Base-by-base conservation (phyloP, 1,284 basidiomycete species). In the Cerrena zonata region DNA sequence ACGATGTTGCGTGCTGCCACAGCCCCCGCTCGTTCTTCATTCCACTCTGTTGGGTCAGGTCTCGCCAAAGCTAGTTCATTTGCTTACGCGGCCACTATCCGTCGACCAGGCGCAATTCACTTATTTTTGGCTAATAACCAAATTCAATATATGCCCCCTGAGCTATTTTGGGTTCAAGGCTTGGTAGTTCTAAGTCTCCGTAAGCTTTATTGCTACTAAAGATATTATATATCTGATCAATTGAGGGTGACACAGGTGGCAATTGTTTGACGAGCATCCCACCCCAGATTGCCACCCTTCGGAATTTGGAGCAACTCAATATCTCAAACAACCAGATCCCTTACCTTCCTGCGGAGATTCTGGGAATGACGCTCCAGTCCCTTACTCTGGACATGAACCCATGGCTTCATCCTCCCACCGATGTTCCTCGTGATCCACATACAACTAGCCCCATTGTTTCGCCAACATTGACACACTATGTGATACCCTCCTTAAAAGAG, bases 301-400 rank as follows among this genome's bases (percentile, higher is more conserved):
- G 60, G 2, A 76, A 77, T 44, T 72, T 90, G 2, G 69, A 71
- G 36, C 76, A 80, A 40, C 71, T 89, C 11, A 85, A 86, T 53
- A 59, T 90, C 2, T 72, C 80, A 0, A 72, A 73, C 50, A 89
- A 90, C 63, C 65, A 67, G 27, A 65, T 90, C 1, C 59, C 61
- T 47, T 84, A 77, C 61, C 67, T 89, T 0, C 87, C 87, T 11
- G 74, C 81, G 3, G 85, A 89, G 60, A 76, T 90, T 62, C 62
- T 74, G 13, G 56, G 65, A 25, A 76, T 89, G 76, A 69, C 62
- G 10, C 70, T 85, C 1, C 59, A 67, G 10, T 66, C 61, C 4
- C 67, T 87, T 5, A 55, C 61, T 15, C 58, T 86, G 2, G 64
- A 75, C 30, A 78, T 78, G 0, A 89, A 89, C 54, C 80, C 75